These are phyloP conservation scores for Penicillium sp. DNA, from an alignment of 2,329 filamentous ascomycete genomes.

Conservation along the genomic window DNA sequence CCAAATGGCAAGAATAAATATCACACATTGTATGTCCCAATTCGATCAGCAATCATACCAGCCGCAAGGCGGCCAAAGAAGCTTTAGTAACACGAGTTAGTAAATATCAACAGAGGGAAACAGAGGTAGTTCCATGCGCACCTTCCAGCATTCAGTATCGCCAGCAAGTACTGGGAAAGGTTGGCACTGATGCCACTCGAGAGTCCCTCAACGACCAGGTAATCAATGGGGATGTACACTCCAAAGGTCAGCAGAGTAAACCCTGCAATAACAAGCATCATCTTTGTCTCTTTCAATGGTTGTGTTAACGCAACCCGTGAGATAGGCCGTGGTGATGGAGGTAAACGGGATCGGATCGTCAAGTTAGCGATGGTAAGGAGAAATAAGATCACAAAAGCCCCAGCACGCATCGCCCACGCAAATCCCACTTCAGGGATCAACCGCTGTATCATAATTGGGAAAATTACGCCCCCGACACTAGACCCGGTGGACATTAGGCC, in stretches of 20 bases:
- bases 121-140: not conserved
- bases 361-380: slow-evolving; percentile 53
- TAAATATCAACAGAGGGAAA: not conserved
- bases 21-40: not conserved
- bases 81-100: not conserved
- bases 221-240: slow-evolving; percentile 29
- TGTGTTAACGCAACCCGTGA: not conserved
- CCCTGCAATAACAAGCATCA: slow-evolving; percentile 22
- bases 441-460: slow-evolving; percentile 60
- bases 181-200: slow-evolving; percentile 14
- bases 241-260: slow-evolving; percentile 30
- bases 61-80: not conserved
- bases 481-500: slow-evolving; percentile 54
- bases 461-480: slow-evolving; percentile 56
- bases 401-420: slow-evolving; percentile 56
- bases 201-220: slow-evolving; percentile 18
- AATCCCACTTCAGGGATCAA: slow-evolving; percentile 54
- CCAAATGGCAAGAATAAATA: slow-evolving; percentile 35
- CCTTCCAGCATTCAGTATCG: slow-evolving; percentile 22
- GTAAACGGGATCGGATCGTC: slow-evolving; percentile 49
- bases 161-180: slow-evolving; percentile 19
- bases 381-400: slow-evolving; percentile 60
- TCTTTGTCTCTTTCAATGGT: slow-evolving; percentile 17
- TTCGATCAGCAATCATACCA: not conserved
- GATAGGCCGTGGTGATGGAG: slow-evolving; percentile 23